phyloP scores from a whole-genome alignment of 768 basidiomycete genomes.

The Clitopilus passeckerianus region DNA sequence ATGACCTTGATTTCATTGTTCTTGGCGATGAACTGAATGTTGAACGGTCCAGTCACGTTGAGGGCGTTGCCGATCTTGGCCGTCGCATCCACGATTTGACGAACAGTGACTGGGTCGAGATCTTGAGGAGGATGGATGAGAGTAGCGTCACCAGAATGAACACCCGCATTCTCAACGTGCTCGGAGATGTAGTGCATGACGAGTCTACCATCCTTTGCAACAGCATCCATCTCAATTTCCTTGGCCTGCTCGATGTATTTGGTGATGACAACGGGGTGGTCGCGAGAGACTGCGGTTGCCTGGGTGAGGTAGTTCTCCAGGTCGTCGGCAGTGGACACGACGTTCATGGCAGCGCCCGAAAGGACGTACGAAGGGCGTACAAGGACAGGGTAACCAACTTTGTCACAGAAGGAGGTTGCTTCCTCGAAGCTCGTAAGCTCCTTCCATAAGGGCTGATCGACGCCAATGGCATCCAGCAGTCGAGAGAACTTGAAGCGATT shows the following conservation, averaged over 20 bases:
- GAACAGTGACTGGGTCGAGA: conserved; percentile 93
- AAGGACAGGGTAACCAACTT: conserved; percentile 92
- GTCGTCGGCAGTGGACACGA: conserved; percentile 91
- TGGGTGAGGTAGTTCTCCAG: conserved; percentile 89
- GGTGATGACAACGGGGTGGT: conserved; percentile 96
- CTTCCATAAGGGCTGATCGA: conserved; percentile 97
- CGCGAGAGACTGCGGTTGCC: conserved; percentile 93
- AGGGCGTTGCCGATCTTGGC: conserved; percentile 96
- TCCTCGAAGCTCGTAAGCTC: conserved; percentile 90
- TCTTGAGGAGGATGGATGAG: conserved; percentile 98
- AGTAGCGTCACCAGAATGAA: conserved; percentile 98
- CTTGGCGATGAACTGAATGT: conserved; percentile 99
- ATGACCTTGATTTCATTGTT: conserved; percentile 99
- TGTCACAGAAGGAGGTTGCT: conserved; percentile 84
- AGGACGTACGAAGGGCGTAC: conserved; percentile 97
- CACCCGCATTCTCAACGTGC: conserved; percentile 98
- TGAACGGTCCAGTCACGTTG: conserved; percentile 97
- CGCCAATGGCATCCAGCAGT: conserved; percentile 94
- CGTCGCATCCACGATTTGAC: conserved; percentile 95
- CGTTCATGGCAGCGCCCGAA: conserved; percentile 99
- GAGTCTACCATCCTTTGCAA: conserved; percentile 96
- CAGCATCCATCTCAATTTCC: conserved; percentile 99
- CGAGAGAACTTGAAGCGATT: conserved; percentile 99
- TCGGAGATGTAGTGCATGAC: conserved; percentile 99
- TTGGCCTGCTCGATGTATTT: conserved; percentile 99